Percentiles rank a stretch among this genome's conserved stretches.
These are phyloP conservation scores for Penicillium crustosum DNA, from an alignment of 2,329 filamentous ascomycete species.

Conservation along the genomic window DNA sequence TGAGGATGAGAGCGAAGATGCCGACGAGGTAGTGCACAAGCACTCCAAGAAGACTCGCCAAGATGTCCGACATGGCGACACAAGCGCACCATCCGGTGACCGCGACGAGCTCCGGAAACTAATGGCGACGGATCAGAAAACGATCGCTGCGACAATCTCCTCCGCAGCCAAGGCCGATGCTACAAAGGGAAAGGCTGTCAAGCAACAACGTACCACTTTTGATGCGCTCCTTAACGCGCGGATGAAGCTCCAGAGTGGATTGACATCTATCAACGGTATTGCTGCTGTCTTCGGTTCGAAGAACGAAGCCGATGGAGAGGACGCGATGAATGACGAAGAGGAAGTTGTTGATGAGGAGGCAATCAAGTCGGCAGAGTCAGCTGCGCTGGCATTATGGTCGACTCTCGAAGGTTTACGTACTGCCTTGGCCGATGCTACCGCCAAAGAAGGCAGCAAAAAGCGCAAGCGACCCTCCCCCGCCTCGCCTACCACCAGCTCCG, in stretches of 20 bases:
- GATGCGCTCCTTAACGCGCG: constrained; percentile 85
- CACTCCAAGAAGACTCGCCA: constrained; percentile 4
- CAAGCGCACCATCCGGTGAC: constrained; percentile 30
- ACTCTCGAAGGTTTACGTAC: constrained; percentile 55
- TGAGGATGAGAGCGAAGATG: constrained; percentile 14
- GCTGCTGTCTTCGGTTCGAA: constrained; percentile 37
- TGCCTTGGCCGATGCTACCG: constrained; percentile 40
- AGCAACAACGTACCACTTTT: constrained; percentile 79
- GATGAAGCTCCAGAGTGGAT: constrained; percentile 88
- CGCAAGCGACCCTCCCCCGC: constrained; percentile 53
- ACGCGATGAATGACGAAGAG: constrained; percentile 32
- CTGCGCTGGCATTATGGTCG: constrained; percentile 81
- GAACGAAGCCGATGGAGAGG: constrained; percentile 41
- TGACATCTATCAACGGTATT: constrained; percentile 78
- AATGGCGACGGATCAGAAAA: constrained; percentile 67
- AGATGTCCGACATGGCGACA: neutral
- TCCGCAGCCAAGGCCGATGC: constrained; percentile 71
- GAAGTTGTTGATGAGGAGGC: constrained; percentile 38
- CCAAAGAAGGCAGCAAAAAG: constrained; percentile 37
- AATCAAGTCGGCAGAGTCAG: constrained; percentile 77
- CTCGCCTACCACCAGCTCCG: constrained; percentile 54
- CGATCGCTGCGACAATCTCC: constrained; percentile 62
- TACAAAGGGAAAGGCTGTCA: constrained; percentile 82
- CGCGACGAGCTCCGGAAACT: constrained; percentile 65
- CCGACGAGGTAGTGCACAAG: constrained; percentile 25